Evolutionary conservation across 805 yeast genomes (phyloP), one percentile per base, ranked within the genome.

Genomic region (Saccharomycopsis javanensis): DNA sequence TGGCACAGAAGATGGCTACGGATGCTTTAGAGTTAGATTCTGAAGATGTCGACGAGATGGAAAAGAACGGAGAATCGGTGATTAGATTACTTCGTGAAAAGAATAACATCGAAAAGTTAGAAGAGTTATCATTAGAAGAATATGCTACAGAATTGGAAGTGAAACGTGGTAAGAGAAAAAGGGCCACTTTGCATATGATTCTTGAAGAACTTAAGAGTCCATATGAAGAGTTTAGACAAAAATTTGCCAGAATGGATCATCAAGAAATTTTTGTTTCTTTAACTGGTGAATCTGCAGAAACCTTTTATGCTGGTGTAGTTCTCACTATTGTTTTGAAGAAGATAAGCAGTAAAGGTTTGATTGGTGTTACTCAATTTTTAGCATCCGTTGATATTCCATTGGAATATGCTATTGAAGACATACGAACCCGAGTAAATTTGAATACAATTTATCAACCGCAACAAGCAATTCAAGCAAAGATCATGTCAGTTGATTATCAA

Each of bases 11-110:
- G 69, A 94, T 94, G 91, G 98, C 97, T 6, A 94, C 96, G 1
- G 99, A 94, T 74, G 98, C 99, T 1, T 77, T 94, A 62, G 99
- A 92, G 68, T 79, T 91, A 62, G 97, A 90, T 65, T 99, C 95
- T 65, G 98, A 92, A 69, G 96, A 90, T 62, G 76, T 88, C 66
- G 85, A 83, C 1, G 91, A 85, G 57, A 69, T 85, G 51, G 91
- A 88, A 66, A 86, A 75, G 33, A 71, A 73, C 18, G 71, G 85
- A 60, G 94, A 91, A 53, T 91, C 91, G 51, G 87, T 89, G 2
- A 85, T 88, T 61, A 81, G 81, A 60, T 84, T 86, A 67, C 76
- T 89, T 58, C 78, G 82, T 67, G 81, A 79, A n/a, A 80, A 77
- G 60, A 88, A 83, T 62, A 87, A 88, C 51, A 85, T 82, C 37